Base-by-base conservation (phyloP, 257 asterid species). In the Capsicum rhomboideum region DNA sequence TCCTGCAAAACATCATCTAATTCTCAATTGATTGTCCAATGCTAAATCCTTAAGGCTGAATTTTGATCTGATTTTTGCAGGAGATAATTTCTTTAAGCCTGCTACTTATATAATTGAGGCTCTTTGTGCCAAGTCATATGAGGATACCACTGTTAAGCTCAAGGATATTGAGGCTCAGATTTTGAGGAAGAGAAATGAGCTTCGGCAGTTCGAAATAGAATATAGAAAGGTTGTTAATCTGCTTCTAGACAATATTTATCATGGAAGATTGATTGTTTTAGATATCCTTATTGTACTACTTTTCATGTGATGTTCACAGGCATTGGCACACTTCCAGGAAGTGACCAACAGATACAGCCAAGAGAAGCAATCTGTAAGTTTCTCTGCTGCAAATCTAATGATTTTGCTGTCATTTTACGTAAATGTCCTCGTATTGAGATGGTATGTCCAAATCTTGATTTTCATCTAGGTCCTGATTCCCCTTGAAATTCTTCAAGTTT, bases 1-100 rank as follows among this genome's bases (percentile, higher is more conserved):
- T 87, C 67, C 53, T 85, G 84, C 61, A 53, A 84, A 84, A 59
- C 44, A 17, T 40, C 68, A 21, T 71, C 82, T 23, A 26, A 75
- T 71, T 58, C 18, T 18, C 12, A 7, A 50, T 71, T 14, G 52
- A 66, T 42, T 49, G 3, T 9, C 29, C 17, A 13, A 83, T 31
- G 9, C 26, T 40, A 71, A 69, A 77, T 77, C 2, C 28, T 4
- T 7, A 26, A 23, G 46, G 10, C 2, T 77, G 64, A 77, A 8
- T 8, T 77, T 77, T 85, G 82, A 17, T 59, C 61, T 83, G 69
- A 79, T 74, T 52, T 82, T 82, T 89, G 86, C 96, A 97, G 99
- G 99, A 85, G 99, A 97, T 90, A 97, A 97, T 85, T 97, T 97
- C 90, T 97, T 97, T 92, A 97, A 97, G 88, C 93, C 99, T 80